phyloP scores from a whole-genome alignment of 495 filamentous ascomycete species.

The Bryoglossum gracile region DNA sequence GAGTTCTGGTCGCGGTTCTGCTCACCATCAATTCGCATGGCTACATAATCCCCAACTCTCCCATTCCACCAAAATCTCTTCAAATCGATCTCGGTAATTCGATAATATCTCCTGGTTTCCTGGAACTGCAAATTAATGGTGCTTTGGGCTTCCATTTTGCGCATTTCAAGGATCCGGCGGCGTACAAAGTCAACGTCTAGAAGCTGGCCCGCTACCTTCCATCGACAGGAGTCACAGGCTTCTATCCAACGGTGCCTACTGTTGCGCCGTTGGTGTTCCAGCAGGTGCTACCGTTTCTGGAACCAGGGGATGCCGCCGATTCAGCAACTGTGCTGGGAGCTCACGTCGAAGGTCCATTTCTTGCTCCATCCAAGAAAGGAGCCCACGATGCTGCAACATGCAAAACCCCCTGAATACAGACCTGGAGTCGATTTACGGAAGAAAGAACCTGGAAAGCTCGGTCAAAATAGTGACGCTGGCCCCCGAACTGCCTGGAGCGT shows the following conservation, averaged over 20 bases:
- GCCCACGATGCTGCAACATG: conserved; percentile 51
- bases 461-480: conserved; percentile 20
- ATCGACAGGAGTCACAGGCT: conserved; percentile 56
- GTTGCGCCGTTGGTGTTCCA: conserved; percentile 55
- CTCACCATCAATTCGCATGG: conserved; percentile 34
- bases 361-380: conserved; percentile 50
- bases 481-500: conserved; percentile 37
- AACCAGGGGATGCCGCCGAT: conserved; percentile 40
- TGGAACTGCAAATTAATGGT: conserved; percentile 62
- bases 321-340: conserved; percentile 59
- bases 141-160: conserved; percentile 61
- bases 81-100: conserved; percentile 53
- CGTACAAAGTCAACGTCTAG: conserved; percentile 47
- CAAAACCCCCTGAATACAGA: conserved; percentile 36
- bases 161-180: conserved; percentile 42
- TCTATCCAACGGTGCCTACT: conserved; percentile 46
- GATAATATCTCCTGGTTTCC: conserved; percentile 55
- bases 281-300: conserved; percentile 51
- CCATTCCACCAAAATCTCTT: conserved; percentile 25
- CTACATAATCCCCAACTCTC: conserved; percentile 27
- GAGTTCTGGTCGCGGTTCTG: conserved; percentile 31
- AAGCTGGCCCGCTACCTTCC: conserved; percentile 50
- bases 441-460: conserved; percentile 34
- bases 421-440: conserved; percentile 50
- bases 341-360: conserved; percentile 62